These are phyloP conservation scores for Gonapodya sp. DNA, from an alignment of 192 early-diverging fungal genomes.

Conservation along the genomic window DNA sequence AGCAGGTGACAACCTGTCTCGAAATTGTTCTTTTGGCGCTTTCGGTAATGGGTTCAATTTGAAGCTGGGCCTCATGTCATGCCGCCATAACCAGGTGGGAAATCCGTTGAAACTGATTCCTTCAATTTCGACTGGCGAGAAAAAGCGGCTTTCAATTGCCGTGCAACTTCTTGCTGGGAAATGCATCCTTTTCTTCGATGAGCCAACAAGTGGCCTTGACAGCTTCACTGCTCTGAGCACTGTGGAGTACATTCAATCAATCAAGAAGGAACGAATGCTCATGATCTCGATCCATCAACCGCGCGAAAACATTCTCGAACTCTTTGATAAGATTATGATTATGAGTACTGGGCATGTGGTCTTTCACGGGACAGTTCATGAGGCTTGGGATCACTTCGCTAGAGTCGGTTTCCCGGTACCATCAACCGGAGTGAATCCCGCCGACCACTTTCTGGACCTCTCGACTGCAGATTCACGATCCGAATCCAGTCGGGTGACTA, in stretches of 20 bases:
- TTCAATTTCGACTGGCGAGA: slow-evolving; percentile 7
- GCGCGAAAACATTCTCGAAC: neutral
- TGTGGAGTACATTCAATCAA: neutral
- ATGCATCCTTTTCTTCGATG: slow-evolving; percentile 12
- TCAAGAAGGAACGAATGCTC: neutral
- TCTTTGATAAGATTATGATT: neutral
- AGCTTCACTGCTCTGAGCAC: neutral
- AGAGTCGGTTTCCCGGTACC: neutral
- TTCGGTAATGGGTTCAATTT: too few species aligned
- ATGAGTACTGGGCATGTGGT: neutral
- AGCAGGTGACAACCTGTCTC: too few species aligned
- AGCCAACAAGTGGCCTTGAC: slow-evolving; percentile 10
- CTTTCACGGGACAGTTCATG: neutral
- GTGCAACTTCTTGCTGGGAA: neutral
- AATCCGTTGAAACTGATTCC: neutral
- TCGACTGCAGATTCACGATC: neutral
- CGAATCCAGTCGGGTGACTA: neutral
- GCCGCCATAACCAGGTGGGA: neutral
- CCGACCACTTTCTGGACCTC: neutral
- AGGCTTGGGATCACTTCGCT: neutral
- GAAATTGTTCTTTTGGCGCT: too few species aligned
- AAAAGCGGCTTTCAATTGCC: slow-evolving; percentile 10
- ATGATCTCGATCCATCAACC: slow-evolving; percentile 6
- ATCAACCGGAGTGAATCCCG: neutral
- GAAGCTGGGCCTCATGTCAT: neutral